Conservation (phyloP, 495 filamentous ascomycete species). For the Aspergillus carlsbadensis region DNA sequence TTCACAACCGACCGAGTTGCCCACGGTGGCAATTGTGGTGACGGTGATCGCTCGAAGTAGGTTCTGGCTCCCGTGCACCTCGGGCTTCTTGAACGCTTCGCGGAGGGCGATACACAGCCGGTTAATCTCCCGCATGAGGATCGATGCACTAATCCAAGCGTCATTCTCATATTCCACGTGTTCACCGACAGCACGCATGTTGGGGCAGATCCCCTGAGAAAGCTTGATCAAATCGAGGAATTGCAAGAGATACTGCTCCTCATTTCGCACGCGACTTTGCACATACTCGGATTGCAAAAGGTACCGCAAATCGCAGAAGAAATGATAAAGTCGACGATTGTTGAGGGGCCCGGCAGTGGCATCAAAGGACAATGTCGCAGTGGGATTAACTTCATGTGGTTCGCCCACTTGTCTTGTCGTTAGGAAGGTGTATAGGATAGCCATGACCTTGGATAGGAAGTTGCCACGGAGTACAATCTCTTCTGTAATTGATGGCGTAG, state of each 20-base stretch:
- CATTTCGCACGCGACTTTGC: conserved; percentile 73
- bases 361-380: conserved; percentile 86
- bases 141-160: conserved; percentile 92
- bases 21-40: conserved; percentile 72
- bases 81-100: conserved; percentile 73
- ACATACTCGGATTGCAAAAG: conserved; percentile 85
- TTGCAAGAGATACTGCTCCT: conserved; percentile 85
- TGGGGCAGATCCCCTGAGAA: conserved; percentile 95
- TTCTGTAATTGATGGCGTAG: conserved; percentile 90
- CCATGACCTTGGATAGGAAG: conserved; percentile 90
- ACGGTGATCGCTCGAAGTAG: conserved; percentile 72
- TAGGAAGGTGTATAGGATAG: conserved; percentile 95
- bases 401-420: conserved; percentile 94
- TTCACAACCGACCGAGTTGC: conserved; percentile 87
- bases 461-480: conserved; percentile 96
- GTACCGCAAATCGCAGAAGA: conserved; percentile 90
- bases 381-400: conserved; percentile 79
- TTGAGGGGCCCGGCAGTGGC: conserved; percentile 73
- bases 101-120: conserved; percentile 83
- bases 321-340: conserved; percentile 93
- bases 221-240: conserved; percentile 95
- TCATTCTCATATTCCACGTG: conserved; percentile 99
- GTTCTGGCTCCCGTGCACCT: conserved; percentile 55
- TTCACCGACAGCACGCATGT: conserved; percentile 84
- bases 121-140: conserved; percentile 94